Conservation (phyloP, 306 rosid genomes). For the Vigna reflexopilosa region DNA sequence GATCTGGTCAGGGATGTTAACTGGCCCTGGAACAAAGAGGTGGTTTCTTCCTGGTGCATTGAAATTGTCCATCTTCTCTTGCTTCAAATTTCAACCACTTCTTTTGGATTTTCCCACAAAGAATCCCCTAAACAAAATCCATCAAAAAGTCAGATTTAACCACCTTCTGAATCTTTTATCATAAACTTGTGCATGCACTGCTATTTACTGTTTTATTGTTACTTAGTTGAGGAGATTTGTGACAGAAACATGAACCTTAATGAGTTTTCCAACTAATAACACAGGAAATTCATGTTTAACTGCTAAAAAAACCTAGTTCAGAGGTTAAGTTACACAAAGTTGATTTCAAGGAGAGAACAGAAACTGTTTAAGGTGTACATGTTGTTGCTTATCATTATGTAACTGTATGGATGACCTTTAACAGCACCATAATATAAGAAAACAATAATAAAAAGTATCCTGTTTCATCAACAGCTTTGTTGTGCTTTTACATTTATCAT, state of each 20-base stretch:
- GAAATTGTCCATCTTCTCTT: slow-evolving; percentile 75
- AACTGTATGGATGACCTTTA: slow-evolving; percentile 8
- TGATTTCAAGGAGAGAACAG: not conserved
- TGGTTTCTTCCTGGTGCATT: slow-evolving; percentile 96
- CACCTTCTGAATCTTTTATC: slow-evolving; percentile 11
- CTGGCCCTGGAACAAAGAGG: slow-evolving; percentile 99
- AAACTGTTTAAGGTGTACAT: not conserved
- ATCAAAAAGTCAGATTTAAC: slow-evolving; percentile 16
- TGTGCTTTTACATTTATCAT: not conserved
- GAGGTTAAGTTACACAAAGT: not conserved
- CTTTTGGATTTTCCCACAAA: slow-evolving; percentile 38
- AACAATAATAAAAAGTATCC: not conserved
- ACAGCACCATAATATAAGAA: slow-evolving; percentile 2
- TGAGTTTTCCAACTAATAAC: not conserved
- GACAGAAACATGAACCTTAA: not conserved
- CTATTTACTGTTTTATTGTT: slow-evolving; percentile 2
- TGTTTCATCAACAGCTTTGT: slow-evolving; percentile 1
- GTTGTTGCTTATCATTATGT: not conserved
- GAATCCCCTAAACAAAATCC: slow-evolving; percentile 38
- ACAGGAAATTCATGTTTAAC: not conserved
- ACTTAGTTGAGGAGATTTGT: slow-evolving; percentile 8
- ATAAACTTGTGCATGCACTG: not conserved
- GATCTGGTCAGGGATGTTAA: slow-evolving; percentile 92
- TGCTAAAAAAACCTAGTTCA: not conserved
- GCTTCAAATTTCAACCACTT: slow-evolving; percentile 48